Evolutionary conservation across 331 rosid species (phyloP).

Genomic region (Malus hybrid): DNA sequence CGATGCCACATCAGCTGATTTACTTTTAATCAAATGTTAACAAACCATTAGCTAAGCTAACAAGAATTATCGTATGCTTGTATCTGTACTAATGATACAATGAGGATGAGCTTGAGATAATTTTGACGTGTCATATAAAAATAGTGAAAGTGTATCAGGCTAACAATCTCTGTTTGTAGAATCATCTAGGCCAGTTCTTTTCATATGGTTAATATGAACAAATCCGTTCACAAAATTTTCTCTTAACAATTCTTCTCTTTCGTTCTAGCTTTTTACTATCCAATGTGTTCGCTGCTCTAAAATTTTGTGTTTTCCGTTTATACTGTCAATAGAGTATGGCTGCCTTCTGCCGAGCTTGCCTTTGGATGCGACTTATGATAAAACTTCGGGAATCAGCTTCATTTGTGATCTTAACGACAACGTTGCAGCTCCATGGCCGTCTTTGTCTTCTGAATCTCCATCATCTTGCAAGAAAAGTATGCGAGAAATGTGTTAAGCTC

Average conservation of each 20-base stretch:
- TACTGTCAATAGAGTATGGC: slow-evolving; percentile 43
- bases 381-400: slow-evolving; percentile 53
- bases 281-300: background rate
- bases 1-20: no score
- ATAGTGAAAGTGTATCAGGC: background rate
- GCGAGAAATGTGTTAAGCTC: slow-evolving; percentile 13
- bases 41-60: no score
- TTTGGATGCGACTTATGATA: slow-evolving; percentile 45
- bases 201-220: background rate
- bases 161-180: background rate
- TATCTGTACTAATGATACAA: background rate
- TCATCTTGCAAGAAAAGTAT: slow-evolving; percentile 56
- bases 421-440: slow-evolving; percentile 70
- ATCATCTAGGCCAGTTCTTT: background rate
- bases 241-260: background rate
- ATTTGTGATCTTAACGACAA: slow-evolving; percentile 70
- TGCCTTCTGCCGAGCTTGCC: slow-evolving; percentile 67
- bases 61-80: no score
- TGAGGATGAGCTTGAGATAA: background rate
- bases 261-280: background rate
- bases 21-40: no score
- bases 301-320: slow-evolving; percentile 1
- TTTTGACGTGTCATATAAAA: background rate
- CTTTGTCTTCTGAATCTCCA: slow-evolving; percentile 24
- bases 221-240: background rate